A percentile compares a stretch with the other conserved stretches of the same genome.
Evolutionary conservation across 1,139 yeast genomes (phyloP).

Genomic region (Lodderomyces margitis): DNA sequence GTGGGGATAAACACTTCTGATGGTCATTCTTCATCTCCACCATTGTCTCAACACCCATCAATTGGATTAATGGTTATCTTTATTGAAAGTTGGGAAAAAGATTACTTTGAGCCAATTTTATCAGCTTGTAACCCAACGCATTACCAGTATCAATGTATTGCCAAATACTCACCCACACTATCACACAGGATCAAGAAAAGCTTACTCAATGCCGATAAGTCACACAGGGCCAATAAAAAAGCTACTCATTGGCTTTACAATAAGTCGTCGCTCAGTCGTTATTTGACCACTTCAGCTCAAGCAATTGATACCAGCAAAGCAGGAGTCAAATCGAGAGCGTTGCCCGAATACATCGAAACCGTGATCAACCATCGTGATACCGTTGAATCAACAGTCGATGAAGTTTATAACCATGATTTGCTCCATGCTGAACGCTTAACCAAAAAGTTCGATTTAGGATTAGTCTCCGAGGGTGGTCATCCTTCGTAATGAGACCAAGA

Average conservation of each 20-base stretch:
- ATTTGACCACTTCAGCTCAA: constrained; percentile 32
- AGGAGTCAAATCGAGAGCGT: constrained; percentile 36
- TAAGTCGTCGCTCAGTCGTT: constrained; percentile 11
- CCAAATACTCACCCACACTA: constrained; percentile 29
- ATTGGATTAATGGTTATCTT: constrained; percentile 42
- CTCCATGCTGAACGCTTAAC: constrained; percentile 28
- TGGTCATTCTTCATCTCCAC: constrained; percentile 47
- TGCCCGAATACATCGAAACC: constrained; percentile 31
- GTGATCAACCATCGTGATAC: constrained; percentile 34
- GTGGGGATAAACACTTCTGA: constrained; percentile 41
- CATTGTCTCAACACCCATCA: constrained; percentile 33
- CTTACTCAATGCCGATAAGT: constrained; percentile 27
- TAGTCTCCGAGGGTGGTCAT: constrained; percentile 33
- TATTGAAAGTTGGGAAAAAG: constrained; percentile 32
- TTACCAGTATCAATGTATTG: constrained; percentile 38
- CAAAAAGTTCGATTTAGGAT: constrained; percentile 31
- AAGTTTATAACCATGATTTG: constrained; percentile 38
- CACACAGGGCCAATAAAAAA: constrained; percentile 24
- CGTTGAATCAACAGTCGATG: constrained; percentile 27
- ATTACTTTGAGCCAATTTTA: constrained; percentile 31
- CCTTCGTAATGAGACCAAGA: constrained; percentile 23
- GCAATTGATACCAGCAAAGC: constrained; percentile 33
- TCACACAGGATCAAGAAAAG: constrained; percentile 19
- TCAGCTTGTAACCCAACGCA: constrained; percentile 39
- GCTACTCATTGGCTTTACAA: constrained; percentile 14